Evolutionary conservation across 768 basidiomycete genomes (phyloP).

Genomic region (Leucosporidium scottii): DNA sequence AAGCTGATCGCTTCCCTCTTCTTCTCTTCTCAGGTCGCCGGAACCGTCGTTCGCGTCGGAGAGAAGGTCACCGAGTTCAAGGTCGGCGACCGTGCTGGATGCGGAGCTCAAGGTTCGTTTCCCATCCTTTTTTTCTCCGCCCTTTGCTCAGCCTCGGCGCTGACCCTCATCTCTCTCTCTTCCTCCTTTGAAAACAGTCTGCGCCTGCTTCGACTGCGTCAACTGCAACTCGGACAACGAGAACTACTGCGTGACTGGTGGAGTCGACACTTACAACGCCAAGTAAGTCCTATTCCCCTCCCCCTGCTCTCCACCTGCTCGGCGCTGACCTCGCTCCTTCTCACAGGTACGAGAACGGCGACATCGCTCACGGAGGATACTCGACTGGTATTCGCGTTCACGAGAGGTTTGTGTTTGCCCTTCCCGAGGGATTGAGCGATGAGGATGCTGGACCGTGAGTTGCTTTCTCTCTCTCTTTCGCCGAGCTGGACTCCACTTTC

Average conservation of each 20-base stretch:
- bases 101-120: slow-evolving; percentile 22
- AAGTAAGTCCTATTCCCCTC: slow-evolving; percentile 1
- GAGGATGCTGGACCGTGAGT: slow-evolving; percentile 37
- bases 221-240: slow-evolving; percentile 29
- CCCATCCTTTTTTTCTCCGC: too few species aligned
- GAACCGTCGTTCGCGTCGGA: slow-evolving; percentile 41
- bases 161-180: background rate
- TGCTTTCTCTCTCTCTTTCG: too few species aligned
- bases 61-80: slow-evolving; percentile 43
- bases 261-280: slow-evolving; percentile 33
- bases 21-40: too few species aligned
- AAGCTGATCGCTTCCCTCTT: too few species aligned
- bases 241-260: slow-evolving; percentile 24
- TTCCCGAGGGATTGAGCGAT: slow-evolving; percentile 40
- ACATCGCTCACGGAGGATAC: slow-evolving; percentile 41
- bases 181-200: slow-evolving; percentile 39
- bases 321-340: too few species aligned
- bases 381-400: slow-evolving; percentile 38
- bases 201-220: slow-evolving; percentile 28
- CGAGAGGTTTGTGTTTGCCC: slow-evolving; percentile 42
- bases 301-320: too few species aligned
- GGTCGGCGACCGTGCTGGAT: slow-evolving; percentile 34
- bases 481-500: too few species aligned
- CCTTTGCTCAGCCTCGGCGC: background rate
- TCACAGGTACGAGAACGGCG: background rate